A percentile compares a stretch with the other conserved stretches of the same genome.
These are phyloP conservation scores for Trichodelitschia bisporula DNA, from an alignment of 495 filamentous ascomycete genomes.

Conservation along the genomic window DNA sequence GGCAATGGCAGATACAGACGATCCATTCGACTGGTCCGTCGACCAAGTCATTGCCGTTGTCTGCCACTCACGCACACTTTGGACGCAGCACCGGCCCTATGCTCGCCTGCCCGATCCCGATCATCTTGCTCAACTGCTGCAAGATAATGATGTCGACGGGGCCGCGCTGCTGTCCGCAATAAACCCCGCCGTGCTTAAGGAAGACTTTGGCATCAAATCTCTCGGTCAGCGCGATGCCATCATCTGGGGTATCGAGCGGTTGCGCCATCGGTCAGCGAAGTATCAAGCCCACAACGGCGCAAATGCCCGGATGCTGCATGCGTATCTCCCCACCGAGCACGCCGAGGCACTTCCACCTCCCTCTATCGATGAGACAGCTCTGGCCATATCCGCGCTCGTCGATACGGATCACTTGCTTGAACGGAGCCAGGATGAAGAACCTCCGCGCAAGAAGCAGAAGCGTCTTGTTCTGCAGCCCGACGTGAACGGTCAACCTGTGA, in stretches of 20 bases:
- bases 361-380: too few species aligned
- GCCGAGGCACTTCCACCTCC: too few species aligned
- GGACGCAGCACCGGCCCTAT: conserved; percentile 16
- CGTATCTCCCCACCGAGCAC: too few species aligned
- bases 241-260: conserved; percentile 20
- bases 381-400: too few species aligned
- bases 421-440: too few species aligned
- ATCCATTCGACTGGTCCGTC: conserved; percentile 13
- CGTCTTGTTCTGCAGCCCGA: too few species aligned
- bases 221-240: conserved; percentile 23
- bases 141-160: conserved; percentile 35
- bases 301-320: background rate
- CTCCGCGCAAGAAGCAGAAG: too few species aligned
- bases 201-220: conserved; percentile 25
- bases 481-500: too few species aligned
- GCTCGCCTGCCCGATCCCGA: conserved; percentile 23
- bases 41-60: conserved; percentile 9
- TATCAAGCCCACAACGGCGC: conserved; percentile 12
- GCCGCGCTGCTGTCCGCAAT: conserved; percentile 29
- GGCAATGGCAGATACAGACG: conserved; percentile 1
- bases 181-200: conserved; percentile 18
- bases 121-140: conserved; percentile 26
- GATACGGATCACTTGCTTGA: too few species aligned
- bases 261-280: conserved; percentile 20
- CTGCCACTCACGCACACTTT: conserved; percentile 1